Percentiles rank a stretch among this genome's conserved stretches.
These are phyloP conservation scores for Fraxinus excelsior DNA, from an alignment of 257 asterid species.

Conservation along the genomic window DNA sequence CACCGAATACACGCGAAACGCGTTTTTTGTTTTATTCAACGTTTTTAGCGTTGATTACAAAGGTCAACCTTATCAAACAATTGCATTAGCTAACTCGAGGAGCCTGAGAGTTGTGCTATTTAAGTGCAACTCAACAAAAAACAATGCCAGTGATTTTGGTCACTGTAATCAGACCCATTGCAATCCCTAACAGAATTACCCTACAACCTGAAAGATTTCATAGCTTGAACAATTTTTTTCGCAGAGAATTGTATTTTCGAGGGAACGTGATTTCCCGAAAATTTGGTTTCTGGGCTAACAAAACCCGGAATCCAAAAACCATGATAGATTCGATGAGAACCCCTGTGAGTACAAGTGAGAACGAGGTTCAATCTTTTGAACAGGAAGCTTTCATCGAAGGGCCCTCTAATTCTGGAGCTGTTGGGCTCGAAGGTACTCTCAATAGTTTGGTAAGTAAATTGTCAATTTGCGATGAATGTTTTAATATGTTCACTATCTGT, in stretches of 20 bases:
- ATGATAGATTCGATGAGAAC: neutral
- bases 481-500: neutral
- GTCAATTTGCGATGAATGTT: neutral
- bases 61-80: neutral
- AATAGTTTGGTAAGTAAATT: conserved; percentile 26
- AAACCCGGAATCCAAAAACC: neutral
- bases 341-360: neutral
- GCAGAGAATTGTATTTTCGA: neutral
- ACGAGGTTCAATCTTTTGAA: conserved; percentile 11
- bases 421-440: conserved; percentile 20
- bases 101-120: neutral
- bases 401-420: neutral
- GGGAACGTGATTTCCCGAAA: neutral
- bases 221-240: neutral
- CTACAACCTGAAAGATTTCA: neutral
- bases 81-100: neutral
- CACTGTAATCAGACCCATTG: neutral
- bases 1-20: neutral
- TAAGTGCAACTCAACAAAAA: neutral
- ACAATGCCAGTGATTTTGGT: neutral
- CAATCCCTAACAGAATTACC: neutral
- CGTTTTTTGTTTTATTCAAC: neutral
- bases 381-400: conserved; percentile 8
- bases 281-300: neutral
- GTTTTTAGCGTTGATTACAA: neutral